Evolutionary conservation across 2,329 filamentous ascomycete species (phyloP), one percentile per base, ranked within the genome.

Genomic region (Waltergamsia citrina): DNA sequence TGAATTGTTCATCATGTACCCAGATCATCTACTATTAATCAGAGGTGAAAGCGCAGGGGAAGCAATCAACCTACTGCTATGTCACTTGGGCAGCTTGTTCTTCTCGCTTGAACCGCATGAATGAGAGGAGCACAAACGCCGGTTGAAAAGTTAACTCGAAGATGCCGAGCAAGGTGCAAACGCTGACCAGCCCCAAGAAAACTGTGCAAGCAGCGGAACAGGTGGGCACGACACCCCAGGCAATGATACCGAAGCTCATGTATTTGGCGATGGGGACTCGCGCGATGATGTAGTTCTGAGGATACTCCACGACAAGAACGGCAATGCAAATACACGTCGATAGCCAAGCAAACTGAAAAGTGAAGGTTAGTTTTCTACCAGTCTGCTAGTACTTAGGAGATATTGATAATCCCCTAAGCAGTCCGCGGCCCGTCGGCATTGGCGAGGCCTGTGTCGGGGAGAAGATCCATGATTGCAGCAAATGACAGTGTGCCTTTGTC

Each of bases 1-100:
- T 1, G 65, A 68, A 3, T 81, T 80, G 49, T 85, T 85, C 78
- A 84, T 85, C 74, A 81, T 82, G 52, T 81, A 80, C 79, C 80
- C 85, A 52, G n/a, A 19, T 7, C 7, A n/a, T n/a, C n/a, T n/a
- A n/a, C n/a, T n/a, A n/a, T n/a, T n/a, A n/a, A 29, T 29, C 15
- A 5, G 15, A 11, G 21, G 16, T n/a, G 29, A 18, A 7, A 18
- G 16, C 5, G 15, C 15, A 17, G 19, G 12, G n/a, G n/a, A n/a
- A n/a, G n/a, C n/a, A n/a, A n/a, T n/a, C n/a, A n/a, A n/a, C n/a
- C n/a, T n/a, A n/a, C n/a, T n/a, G n/a, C n/a, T 76, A 82, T 0
- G 77, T 80, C 4, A 84, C 76, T 5, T 74, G 71, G 0, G 69
- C 54, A 1, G 78, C 70, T 47, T 85, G 81, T 44, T 84, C 79